Conservation (phyloP, 2,329 filamentous ascomycete genomes). For the Huntiella bhutanensis region DNA sequence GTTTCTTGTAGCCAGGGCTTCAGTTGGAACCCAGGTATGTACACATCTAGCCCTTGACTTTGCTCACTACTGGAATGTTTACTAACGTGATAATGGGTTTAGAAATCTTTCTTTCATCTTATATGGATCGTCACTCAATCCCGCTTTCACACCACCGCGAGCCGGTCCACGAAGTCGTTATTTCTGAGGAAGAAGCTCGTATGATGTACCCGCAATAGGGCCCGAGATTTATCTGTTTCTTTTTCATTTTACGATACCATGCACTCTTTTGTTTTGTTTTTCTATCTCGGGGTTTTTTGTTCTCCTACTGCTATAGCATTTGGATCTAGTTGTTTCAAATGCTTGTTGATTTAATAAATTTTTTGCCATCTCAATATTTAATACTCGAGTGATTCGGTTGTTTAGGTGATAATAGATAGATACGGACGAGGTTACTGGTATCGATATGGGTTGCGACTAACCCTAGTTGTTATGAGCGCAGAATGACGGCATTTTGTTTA, state of each 20-base stretch:
- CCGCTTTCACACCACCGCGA: slow-evolving; percentile 60
- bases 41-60: background rate
- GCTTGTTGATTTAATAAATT: too few species aligned
- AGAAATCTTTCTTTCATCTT: slow-evolving; percentile 70
- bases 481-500: too few species aligned
- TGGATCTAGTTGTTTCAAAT: too few species aligned
- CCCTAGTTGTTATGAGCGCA: too few species aligned
- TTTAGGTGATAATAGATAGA: too few species aligned
- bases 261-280: background rate
- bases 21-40: slow-evolving; percentile 58
- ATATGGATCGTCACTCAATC: slow-evolving; percentile 54
- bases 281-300: background rate
- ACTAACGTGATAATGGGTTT: slow-evolving; percentile 2
- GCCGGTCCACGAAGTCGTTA: slow-evolving; percentile 56
- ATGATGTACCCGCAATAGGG: slow-evolving; percentile 45
- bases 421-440: too few species aligned
- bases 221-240: background rate
- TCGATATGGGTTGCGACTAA: too few species aligned
- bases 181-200: slow-evolving; percentile 59
- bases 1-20: slow-evolving; percentile 65
- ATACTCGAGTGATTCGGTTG: too few species aligned
- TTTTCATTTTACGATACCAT: background rate
- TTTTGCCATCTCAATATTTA: too few species aligned
- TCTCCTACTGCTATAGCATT: too few species aligned
- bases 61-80: background rate